Conservation (phyloP, 345 rosid species). For the Corchorus olitorius region DNA sequence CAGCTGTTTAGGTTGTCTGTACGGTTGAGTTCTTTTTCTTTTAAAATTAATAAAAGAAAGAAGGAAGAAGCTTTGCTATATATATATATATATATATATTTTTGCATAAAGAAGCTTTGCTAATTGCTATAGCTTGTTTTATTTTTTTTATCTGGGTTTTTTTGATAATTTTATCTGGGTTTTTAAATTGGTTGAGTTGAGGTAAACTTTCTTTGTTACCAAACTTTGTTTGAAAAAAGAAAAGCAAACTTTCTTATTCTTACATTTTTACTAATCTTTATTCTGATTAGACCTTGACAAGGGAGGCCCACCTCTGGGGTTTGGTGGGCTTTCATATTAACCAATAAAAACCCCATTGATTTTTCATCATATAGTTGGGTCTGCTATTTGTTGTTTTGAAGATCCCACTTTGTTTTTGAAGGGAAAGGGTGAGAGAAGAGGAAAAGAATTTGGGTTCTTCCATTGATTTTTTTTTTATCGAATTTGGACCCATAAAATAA, state of each 20-base stretch:
- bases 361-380: background rate
- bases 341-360: conserved; percentile 34
- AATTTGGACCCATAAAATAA: conserved; percentile 29
- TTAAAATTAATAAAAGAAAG: background rate
- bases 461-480: conserved; percentile 31
- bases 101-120: background rate
- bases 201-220: background rate
- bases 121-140: background rate
- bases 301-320: conserved; percentile 51
- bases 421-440: background rate
- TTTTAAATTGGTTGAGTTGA: background rate
- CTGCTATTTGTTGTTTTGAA: conserved; percentile 2
- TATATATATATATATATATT: no score
- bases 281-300: conserved; percentile 17
- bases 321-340: conserved; percentile 50
- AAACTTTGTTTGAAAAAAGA: background rate
- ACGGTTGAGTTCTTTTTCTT: conserved; percentile 1
- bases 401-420: conserved; percentile 27
- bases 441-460: conserved; percentile 15
- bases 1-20: conserved; percentile 33
- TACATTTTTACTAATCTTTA: background rate
- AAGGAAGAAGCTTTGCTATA: background rate
- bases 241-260: background rate
- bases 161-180: background rate
- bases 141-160: no score